Base-by-base conservation (phyloP, 805 yeast species). In the Candida tibetensis region DNA sequence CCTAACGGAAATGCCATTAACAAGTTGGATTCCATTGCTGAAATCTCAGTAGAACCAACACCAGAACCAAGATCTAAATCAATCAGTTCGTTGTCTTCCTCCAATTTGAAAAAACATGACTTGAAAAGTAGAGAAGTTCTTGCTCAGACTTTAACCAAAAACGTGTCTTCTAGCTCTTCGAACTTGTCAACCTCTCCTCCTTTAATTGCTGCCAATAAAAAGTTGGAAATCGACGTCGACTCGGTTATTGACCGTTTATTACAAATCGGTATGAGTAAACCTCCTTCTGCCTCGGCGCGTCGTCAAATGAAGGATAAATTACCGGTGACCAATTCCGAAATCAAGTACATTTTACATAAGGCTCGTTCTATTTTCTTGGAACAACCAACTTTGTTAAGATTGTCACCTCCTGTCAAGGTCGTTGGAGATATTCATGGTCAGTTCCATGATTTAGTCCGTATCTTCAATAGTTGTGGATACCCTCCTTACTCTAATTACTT, bases 341-440 rank as follows among this genome's bases (percentile, higher is more conserved):
- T 82, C 31, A 79, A 74, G 52, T 64, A 67, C 46, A 71, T 82
- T 30, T 74, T 84, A 54, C 68, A 76, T 15, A 75, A 69, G 45
- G 73, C 85, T 4, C 64, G 87, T 40, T 75, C 78, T 34, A 66
- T 82, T 13, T 80, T 82, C 39, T 52, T 81, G 56, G 67, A 62
- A 7, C 90, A 82, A 49, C 89, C 90, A 6, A 72, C 81, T 23
- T 56, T 82, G 36, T 64, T 82, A 42, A 77, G 79, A 47, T 61
- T 82, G 43, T 79, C 84, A 2, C 83, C 93, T 0, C 90, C 93
- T 0, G 91, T 85, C 3, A 85, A 85, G 57, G 77, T 85, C 41
- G 91, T 85, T 5, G 93, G 93, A 30, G 89, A 87, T 62, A 82
- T 85, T 39, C 93, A 85, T 60, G 95, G 82, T 3, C 82, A 77